phyloP scores from a whole-genome alignment of 176 grass and related monocot species.

The Rhynchospora tenuis region DNA sequence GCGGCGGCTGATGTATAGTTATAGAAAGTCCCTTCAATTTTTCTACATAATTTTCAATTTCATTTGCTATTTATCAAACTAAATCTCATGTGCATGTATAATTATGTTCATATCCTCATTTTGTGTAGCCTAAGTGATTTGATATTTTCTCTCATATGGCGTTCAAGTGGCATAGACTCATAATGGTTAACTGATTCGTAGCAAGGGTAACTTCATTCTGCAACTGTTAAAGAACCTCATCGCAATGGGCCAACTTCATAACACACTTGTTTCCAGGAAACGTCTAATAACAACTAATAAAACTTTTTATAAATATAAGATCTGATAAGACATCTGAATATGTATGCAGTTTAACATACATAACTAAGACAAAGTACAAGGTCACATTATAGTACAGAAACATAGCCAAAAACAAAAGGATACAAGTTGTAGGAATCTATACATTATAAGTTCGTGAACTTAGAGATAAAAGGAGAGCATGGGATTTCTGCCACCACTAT shows the following conservation, averaged over 20 bases:
- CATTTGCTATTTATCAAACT: background rate
- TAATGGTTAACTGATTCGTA: no score
- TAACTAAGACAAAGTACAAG: background rate
- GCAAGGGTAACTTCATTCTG: no score
- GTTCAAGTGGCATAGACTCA: no score
- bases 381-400: background rate
- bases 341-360: background rate
- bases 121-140: no score
- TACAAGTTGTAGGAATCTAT: background rate
- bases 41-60: no score
- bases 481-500: conserved; percentile 23
- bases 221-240: no score
- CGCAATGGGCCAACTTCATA: background rate
- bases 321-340: background rate
- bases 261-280: background rate
- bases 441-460: background rate
- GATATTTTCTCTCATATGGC: no score
- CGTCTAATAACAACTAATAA: background rate
- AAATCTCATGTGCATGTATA: background rate
- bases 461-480: conserved; percentile 11
- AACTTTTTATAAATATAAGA: background rate
- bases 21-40: no score
- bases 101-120: background rate
- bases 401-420: background rate
- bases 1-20: background rate